Conservation (phyloP, 805 yeast species). For the Barnettozyma botsteinii region DNA sequence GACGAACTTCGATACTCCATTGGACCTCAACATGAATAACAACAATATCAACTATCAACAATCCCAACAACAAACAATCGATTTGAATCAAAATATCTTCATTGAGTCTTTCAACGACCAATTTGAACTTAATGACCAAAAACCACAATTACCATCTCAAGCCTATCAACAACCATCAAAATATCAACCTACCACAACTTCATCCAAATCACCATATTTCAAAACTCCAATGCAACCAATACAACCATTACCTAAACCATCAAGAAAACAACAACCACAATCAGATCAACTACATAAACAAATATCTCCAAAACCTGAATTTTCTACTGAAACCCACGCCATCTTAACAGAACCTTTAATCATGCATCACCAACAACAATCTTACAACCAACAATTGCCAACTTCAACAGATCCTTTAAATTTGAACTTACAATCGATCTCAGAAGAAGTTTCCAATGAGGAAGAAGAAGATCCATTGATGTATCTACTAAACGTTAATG, state of each 20-base stretch:
- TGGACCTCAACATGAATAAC: neutral
- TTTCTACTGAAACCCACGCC: neutral
- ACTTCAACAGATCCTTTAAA: constrained; percentile 7
- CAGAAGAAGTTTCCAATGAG: constrained; percentile 3
- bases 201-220: neutral
- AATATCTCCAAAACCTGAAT: neutral
- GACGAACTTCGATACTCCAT: constrained; percentile 5
- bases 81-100: neutral
- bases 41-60: neutral
- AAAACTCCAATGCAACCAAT: constrained; percentile 5
- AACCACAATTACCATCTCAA: neutral
- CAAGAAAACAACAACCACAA: neutral
- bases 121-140: neutral
- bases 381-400: neutral
- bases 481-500: constrained; percentile 16
- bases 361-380: constrained; percentile 6
- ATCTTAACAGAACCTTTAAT: constrained; percentile 6
- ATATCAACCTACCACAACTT: neutral
- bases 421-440: constrained; percentile 1
- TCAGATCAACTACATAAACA: no score
- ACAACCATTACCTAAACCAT: neutral
- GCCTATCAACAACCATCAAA: neutral
- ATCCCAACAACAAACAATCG: neutral
- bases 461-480: constrained; percentile 20
- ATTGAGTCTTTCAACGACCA: neutral